Base-by-base conservation (phyloP, 768 basidiomycete species). In the Clitopilus hobsonii region DNA sequence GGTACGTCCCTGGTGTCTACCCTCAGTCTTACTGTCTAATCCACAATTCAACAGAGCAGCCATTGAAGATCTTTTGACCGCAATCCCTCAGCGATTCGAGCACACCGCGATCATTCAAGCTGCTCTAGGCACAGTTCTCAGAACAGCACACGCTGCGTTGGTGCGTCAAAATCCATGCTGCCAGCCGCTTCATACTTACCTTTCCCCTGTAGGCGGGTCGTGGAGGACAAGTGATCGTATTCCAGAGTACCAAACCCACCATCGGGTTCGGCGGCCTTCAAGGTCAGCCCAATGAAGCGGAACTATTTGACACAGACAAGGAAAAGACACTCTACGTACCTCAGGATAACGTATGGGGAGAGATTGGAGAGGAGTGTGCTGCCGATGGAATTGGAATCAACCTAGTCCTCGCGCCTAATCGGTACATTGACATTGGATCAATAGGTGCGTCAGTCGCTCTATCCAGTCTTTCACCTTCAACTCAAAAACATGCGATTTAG, bases 361-460 rank as follows among this genome's bases (percentile, higher is more conserved):
- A 87, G 5, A 80, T 94, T 6, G 95, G 85, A 6, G 91, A 95
- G 62, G 91, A 94, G 66, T 90, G 90, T 62, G 91, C 89, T 1
- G 88, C 92, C 56, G 84, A 88, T 54, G 97, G 97, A 20, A 82
- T 98, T 24, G 95, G 93, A 1, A 86, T 97, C 55, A 94, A 85
- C 66, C 77, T 94, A 71, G 95, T 97, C 71, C 73, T 98, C 20
- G 89, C 89, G 24, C 91, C 90, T 56, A 80, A 71, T 58, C 83
- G 83, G 65, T 86, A 83, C 58, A 85, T 92, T 61, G 97, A 98
- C 69, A 73, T 98, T 2, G 96, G 86, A 4, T 91, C 89, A 5
- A 84, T 99, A 52, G 90, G 91, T 83, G 60, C 29, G 80, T 64
- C 8, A 36, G 8, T 14, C 2, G 41, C 6, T 27, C 56, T 49